Conservation (phyloP, 768 basidiomycete genomes). For the Stropharia rugosoannulata region DNA sequence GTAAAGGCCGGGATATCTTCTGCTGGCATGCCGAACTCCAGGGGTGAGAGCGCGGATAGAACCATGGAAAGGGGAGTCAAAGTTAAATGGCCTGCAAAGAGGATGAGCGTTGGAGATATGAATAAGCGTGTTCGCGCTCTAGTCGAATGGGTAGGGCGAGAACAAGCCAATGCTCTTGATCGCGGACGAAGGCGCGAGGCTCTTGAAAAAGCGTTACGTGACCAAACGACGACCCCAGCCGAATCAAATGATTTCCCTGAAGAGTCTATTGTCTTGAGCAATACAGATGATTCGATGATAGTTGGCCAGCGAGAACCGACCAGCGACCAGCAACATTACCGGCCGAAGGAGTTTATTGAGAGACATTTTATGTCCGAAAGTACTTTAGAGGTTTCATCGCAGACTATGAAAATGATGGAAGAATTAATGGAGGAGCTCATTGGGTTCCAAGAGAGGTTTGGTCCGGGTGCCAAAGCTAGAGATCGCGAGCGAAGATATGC, state of each 20-base stretch:
- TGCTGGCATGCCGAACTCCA: slow-evolving; percentile 24
- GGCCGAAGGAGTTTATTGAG: slow-evolving; percentile 3
- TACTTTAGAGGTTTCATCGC: slow-evolving; percentile 22
- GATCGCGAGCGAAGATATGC: slow-evolving; percentile 49
- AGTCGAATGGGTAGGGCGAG: slow-evolving; percentile 91
- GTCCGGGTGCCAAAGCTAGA: slow-evolving; percentile 49
- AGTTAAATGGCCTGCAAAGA: slow-evolving; percentile 91
- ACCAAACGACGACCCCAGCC: slow-evolving; percentile 20
- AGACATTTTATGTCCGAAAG: slow-evolving; percentile 23
- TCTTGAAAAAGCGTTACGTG: slow-evolving; percentile 53
- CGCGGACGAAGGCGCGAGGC: slow-evolving; percentile 69
- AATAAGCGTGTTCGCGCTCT: slow-evolving; percentile 89
- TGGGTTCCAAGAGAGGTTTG: slow-evolving; percentile 84
- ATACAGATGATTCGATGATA: slow-evolving; percentile 13
- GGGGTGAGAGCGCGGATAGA: slow-evolving; percentile 57
- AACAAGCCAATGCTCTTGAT: slow-evolving; percentile 76
- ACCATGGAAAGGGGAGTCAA: slow-evolving; percentile 77
- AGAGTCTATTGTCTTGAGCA: slow-evolving; percentile 1
- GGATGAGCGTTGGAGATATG: slow-evolving; percentile 97
- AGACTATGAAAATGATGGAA: slow-evolving; percentile 84
- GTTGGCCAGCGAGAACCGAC: slow-evolving; percentile 12
- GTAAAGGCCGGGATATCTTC: slow-evolving; percentile 48
- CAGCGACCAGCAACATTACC: slow-evolving; percentile 1
- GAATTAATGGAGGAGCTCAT: slow-evolving; percentile 90
- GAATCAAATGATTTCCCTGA: slow-evolving; percentile 12